Conservation (phyloP, 345 rosid genomes). For the Pelargonium nanum region DNA sequence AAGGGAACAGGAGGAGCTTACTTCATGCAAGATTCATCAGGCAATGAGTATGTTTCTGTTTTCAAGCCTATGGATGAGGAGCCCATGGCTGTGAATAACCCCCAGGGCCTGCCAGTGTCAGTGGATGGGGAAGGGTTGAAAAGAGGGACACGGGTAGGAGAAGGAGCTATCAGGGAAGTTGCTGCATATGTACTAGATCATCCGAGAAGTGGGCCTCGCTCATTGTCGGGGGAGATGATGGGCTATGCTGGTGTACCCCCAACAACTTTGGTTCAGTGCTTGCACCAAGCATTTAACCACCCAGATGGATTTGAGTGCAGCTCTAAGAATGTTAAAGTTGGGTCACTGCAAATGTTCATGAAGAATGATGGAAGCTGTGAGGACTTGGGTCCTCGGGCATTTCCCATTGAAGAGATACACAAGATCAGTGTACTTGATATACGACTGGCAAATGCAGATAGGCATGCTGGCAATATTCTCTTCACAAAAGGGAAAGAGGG, state of each 20-base stretch:
- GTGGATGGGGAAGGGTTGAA: slow-evolving; percentile 31
- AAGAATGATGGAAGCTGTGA: slow-evolving; percentile 35
- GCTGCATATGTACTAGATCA: slow-evolving; percentile 40
- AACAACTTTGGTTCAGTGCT: slow-evolving; percentile 24
- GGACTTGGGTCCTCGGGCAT: slow-evolving; percentile 33
- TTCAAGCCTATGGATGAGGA: slow-evolving; percentile 45
- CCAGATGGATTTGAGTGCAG: slow-evolving; percentile 5
- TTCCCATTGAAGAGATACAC: slow-evolving; percentile 38
- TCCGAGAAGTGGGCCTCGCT: slow-evolving; percentile 19
- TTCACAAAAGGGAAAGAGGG: slow-evolving; percentile 17
- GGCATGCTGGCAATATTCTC: slow-evolving; percentile 39
- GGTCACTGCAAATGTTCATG: slow-evolving; percentile 36
- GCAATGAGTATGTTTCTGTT: slow-evolving; percentile 30
- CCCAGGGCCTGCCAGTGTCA: slow-evolving; percentile 28
- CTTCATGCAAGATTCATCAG: slow-evolving; percentile 30
- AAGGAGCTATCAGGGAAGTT: slow-evolving; percentile 40
- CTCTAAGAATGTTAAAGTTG: slow-evolving; percentile 18
- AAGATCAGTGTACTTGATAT: slow-evolving; percentile 34
- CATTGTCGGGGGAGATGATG: slow-evolving; percentile 12
- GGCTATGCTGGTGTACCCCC: slow-evolving; percentile 41
- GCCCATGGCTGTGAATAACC: slow-evolving; percentile 34
- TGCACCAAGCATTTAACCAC: slow-evolving; percentile 29
- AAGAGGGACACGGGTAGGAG: slow-evolving; percentile 38
- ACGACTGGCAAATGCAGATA: slow-evolving; percentile 38
- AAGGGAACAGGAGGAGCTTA: slow-evolving; percentile 43